These are phyloP conservation scores for Candida germanica DNA, from an alignment of 805 yeast species.

Conservation along the genomic window DNA sequence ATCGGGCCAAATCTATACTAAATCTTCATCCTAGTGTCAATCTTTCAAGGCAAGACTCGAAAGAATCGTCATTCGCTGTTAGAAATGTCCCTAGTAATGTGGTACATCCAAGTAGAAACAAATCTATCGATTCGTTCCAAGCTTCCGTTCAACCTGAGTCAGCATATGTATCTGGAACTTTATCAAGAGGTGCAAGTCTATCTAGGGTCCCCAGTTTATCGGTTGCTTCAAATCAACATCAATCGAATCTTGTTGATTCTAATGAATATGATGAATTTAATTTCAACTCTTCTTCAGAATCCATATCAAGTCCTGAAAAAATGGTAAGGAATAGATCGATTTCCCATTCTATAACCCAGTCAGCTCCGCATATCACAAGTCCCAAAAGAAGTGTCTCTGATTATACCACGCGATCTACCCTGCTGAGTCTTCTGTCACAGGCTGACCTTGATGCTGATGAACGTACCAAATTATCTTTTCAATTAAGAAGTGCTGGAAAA, in stretches of 20 bases:
- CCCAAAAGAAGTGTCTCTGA: slow-evolving; percentile 11
- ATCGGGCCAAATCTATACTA: slow-evolving; percentile 2
- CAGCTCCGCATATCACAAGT: neutral
- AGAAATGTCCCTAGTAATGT: slow-evolving; percentile 19
- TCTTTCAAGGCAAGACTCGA: slow-evolving; percentile 1
- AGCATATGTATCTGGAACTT: neutral
- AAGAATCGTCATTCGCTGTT: slow-evolving; percentile 4
- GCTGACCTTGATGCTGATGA: slow-evolving; percentile 26
- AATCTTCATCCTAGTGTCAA: slow-evolving; percentile 2
- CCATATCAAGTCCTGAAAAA: slow-evolving; percentile 1
- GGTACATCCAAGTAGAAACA: slow-evolving; percentile 20
- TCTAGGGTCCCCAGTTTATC: neutral
- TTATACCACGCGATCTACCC: slow-evolving; percentile 5
- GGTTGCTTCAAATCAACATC: neutral
- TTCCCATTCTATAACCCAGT: slow-evolving; percentile 2
- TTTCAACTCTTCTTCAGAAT: slow-evolving; percentile 16
- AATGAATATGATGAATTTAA: slow-evolving; percentile 16
- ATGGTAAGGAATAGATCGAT: slow-evolving; percentile 4
- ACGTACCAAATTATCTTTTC: slow-evolving; percentile 43
- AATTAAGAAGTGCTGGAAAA: slow-evolving; percentile 54
- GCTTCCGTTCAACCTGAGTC: slow-evolving; percentile 5
- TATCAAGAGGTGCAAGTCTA: neutral
- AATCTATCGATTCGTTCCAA: slow-evolving; percentile 23
- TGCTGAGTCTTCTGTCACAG: slow-evolving; percentile 7
- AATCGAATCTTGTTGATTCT: neutral